Conservation (phyloP, 2,329 filamentous ascomycete species). For the Colletotrichum graminicola region DNA sequence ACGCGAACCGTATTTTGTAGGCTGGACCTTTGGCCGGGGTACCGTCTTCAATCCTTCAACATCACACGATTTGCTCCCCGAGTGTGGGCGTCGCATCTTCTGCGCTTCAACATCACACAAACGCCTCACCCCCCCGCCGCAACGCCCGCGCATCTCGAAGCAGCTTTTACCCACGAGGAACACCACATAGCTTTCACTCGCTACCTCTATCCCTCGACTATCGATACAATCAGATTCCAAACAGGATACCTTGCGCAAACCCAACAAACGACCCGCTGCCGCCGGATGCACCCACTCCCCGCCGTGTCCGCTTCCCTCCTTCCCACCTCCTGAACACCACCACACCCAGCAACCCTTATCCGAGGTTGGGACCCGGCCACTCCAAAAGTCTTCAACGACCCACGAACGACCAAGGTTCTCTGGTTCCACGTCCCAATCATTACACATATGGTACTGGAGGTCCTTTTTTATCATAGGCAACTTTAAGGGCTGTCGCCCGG, state of each 20-base stretch:
- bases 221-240: constrained; percentile 16
- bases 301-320: constrained; percentile 38
- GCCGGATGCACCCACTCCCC: constrained; percentile 41
- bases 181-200: background rate
- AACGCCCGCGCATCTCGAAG: constrained; percentile 2
- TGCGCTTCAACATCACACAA: constrained; percentile 21
- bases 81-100: constrained; percentile 34
- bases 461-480: constrained; percentile 34
- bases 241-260: constrained; percentile 18
- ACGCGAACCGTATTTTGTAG: constrained; percentile 43
- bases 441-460: constrained; percentile 42
- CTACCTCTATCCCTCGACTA: constrained; percentile 15
- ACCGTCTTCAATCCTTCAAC: constrained; percentile 44
- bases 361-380: constrained; percentile 41
- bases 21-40: constrained; percentile 32
- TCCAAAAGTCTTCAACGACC: constrained; percentile 41
- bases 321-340: constrained; percentile 35
- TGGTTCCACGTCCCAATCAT: constrained; percentile 41
- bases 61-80: constrained; percentile 38
- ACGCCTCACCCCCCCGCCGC: constrained; percentile 2
- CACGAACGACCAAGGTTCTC: constrained; percentile 39
- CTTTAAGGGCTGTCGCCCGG: constrained; percentile 42
- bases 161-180: background rate
- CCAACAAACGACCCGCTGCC: constrained; percentile 32
- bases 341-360: constrained; percentile 35